Conservation (phyloP, 768 basidiomycete genomes). For the Cyathus striatus region DNA sequence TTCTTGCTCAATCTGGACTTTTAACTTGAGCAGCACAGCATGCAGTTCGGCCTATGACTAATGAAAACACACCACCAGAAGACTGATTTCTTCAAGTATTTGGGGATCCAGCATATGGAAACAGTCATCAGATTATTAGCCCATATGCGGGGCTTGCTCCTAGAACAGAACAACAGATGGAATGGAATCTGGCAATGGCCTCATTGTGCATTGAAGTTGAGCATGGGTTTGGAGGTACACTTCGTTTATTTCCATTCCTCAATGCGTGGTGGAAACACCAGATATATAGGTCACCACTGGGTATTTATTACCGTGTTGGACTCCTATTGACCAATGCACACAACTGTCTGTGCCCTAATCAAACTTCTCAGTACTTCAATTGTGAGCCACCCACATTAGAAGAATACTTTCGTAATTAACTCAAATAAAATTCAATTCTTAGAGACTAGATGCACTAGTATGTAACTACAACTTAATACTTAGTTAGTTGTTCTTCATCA, state of each 20-base stretch:
- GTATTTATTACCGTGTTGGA: slow-evolving; percentile 12
- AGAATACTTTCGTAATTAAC: background rate
- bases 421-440: too few relatives aligned
- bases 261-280: background rate
- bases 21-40: background rate
- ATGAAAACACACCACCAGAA: background rate
- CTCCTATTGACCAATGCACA: slow-evolving; percentile 16
- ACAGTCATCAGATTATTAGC: background rate
- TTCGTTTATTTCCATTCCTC: background rate
- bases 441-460: too few relatives aligned
- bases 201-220: slow-evolving; percentile 17
- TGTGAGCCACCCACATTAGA: slow-evolving; percentile 9
- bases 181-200: slow-evolving; percentile 19
- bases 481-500: too few relatives aligned
- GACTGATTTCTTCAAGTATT: background rate
- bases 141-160: slow-evolving; percentile 6
- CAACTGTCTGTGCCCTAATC: slow-evolving; percentile 18
- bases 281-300: background rate
- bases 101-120: background rate
- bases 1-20: background rate
- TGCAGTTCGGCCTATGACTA: background rate
- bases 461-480: too few relatives aligned
- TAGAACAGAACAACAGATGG: slow-evolving; percentile 8
- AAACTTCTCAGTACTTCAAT: slow-evolving; percentile 16
- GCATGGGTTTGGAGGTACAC: slow-evolving; percentile 17